These are phyloP conservation scores for Colletotrichum echinochloae DNA, from an alignment of 2,329 filamentous ascomycete species.

Conservation along the genomic window DNA sequence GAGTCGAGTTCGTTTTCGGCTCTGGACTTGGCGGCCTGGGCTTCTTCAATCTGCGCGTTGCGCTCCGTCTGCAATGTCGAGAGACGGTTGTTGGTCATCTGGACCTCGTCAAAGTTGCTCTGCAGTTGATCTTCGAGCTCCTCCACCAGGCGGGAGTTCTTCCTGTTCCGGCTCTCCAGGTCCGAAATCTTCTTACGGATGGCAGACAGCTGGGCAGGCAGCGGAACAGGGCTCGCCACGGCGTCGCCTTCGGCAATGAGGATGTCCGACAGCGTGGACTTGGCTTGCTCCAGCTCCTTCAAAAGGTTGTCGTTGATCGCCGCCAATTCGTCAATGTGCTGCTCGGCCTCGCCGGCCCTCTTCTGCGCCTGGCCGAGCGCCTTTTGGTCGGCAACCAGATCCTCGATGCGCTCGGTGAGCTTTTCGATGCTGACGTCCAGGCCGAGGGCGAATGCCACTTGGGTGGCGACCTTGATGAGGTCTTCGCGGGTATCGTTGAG, in stretches of 20 bases:
- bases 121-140: conserved; percentile 97
- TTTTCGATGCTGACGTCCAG: conserved; percentile 76
- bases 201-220: conserved; percentile 68
- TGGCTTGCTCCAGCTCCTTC: conserved; percentile 72
- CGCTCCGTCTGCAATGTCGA: conserved; percentile 84
- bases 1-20: conserved; percentile 77
- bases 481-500: conserved; percentile 75
- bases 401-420: conserved; percentile 71
- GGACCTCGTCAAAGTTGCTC: conserved; percentile 93
- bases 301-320: conserved; percentile 69
- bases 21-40: conserved; percentile 71
- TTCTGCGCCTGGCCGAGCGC: conserved; percentile 69
- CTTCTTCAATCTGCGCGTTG: conserved; percentile 81
- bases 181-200: conserved; percentile 75
- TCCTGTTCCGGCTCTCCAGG: conserved; percentile 79
- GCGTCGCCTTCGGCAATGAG: conserved; percentile 62
- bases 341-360: conserved; percentile 68
- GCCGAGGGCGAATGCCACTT: conserved; percentile 70
- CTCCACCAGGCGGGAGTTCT: conserved; percentile 91
- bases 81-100: conserved; percentile 84
- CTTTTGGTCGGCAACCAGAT: conserved; percentile 69
- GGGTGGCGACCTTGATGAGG: conserved; percentile 72
- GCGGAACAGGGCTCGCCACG: conserved; percentile 57
- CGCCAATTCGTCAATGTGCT: conserved; percentile 66
- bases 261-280: conserved; percentile 65